A percentile compares a stretch with the other conserved stretches of the same genome.
Conservation (phyloP, 1,284 basidiomycete species). For the Heterobasidion occidentale region DNA sequence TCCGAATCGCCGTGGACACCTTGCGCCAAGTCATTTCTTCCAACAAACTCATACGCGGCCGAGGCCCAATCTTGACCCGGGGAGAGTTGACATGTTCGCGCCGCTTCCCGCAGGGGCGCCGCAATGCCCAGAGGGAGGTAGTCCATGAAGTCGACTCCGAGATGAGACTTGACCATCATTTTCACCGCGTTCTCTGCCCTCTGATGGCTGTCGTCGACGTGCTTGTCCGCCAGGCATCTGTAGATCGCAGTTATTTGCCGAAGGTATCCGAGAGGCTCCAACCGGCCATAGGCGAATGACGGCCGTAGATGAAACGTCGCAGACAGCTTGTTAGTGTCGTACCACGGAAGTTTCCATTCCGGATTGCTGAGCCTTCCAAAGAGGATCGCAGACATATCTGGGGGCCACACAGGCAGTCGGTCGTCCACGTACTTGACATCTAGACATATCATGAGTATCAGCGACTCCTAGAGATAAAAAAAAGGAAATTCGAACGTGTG, state of each 20-base stretch:
- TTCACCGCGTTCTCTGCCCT: constrained; percentile 61
- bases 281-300: constrained; percentile 52
- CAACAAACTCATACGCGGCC: constrained; percentile 68
- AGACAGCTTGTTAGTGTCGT: constrained; percentile 41
- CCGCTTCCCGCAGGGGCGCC: constrained; percentile 76
- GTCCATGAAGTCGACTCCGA: constrained; percentile 41
- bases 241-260: constrained; percentile 47
- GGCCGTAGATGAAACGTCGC: constrained; percentile 42
- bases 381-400: constrained; percentile 55
- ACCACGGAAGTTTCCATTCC: constrained; percentile 53
- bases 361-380: constrained; percentile 59
- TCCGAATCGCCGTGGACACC: constrained; percentile 37
- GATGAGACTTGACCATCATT: constrained; percentile 44
- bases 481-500: constrained; percentile 31
- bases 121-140: constrained; percentile 67
- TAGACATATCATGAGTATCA: background rate
- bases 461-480: background rate
- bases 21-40: constrained; percentile 74
- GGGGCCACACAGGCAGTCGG: constrained; percentile 61
- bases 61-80: constrained; percentile 70
- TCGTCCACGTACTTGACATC: constrained; percentile 46
- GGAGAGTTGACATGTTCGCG: constrained; percentile 72
- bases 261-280: constrained; percentile 45
- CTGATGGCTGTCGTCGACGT: constrained; percentile 39
- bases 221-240: constrained; percentile 45